Evolutionary conservation across 345 rosid species (phyloP).

Genomic region (Salix suchowensis): DNA sequence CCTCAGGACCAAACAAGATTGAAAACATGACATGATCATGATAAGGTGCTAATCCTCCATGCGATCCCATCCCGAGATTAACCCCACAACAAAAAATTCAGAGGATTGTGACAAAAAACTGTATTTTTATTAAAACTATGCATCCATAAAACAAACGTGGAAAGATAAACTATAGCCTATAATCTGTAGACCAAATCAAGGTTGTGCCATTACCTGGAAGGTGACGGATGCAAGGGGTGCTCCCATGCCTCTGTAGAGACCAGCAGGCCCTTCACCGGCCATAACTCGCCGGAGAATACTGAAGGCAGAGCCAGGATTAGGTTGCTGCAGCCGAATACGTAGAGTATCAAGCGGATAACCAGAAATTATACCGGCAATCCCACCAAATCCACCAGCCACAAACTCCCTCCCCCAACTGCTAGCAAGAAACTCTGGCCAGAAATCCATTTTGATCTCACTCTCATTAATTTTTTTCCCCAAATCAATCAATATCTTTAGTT

Average conservation of each 20-base stretch:
- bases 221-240: constrained; percentile 94
- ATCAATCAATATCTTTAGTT: background rate
- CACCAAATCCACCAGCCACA: constrained; percentile 93
- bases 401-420: constrained; percentile 77
- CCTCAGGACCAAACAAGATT: background rate
- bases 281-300: constrained; percentile 55
- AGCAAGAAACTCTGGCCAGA: constrained; percentile 93
- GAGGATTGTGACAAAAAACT: background rate
- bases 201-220: constrained; percentile 58
- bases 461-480: background rate
- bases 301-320: constrained; percentile 69
- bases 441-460: constrained; percentile 51
- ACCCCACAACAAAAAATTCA: background rate
- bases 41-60: constrained; percentile 12
- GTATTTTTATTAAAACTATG: background rate
- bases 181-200: background rate
- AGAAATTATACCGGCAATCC: constrained; percentile 82
- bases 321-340: constrained; percentile 76
- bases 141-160: background rate
- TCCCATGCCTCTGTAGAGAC: constrained; percentile 85
- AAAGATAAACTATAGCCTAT: background rate
- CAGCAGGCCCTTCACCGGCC: constrained; percentile 58
- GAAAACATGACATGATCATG: background rate
- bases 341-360: constrained; percentile 91
- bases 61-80: background rate